Conservation (phyloP, 2,329 filamentous ascomycete species). For the Colletotrichum theobromicola region DNA sequence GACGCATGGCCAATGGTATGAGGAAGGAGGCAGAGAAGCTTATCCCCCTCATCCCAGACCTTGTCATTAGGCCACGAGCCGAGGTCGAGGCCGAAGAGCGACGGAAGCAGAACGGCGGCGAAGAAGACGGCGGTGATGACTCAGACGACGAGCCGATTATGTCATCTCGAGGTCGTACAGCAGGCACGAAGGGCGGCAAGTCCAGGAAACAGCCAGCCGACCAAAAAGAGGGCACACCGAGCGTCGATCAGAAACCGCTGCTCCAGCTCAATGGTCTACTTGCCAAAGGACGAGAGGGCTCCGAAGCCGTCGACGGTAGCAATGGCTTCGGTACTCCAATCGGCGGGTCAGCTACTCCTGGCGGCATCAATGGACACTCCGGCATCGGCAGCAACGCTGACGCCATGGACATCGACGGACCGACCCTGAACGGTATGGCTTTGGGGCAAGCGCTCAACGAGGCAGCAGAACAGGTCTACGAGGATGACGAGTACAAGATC, state of each 20-base stretch:
- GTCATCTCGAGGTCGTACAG: conserved; percentile 92
- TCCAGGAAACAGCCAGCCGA: conserved; percentile 77
- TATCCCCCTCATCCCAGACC: conserved; percentile 91
- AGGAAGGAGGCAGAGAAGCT: conserved; percentile 97
- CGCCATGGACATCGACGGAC: conserved; percentile 85
- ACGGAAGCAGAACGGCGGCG: conserved; percentile 83
- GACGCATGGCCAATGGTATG: conserved; percentile 96
- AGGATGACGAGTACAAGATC: conserved; percentile 95
- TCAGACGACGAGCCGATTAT: conserved; percentile 98
- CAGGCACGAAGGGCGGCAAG: conserved; percentile 78
- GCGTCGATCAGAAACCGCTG: conserved; percentile 74
- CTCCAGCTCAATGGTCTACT: conserved; percentile 70
- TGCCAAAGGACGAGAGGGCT: conserved; percentile 71
- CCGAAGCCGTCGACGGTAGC: conserved; percentile 79
- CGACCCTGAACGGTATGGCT: conserved; percentile 70
- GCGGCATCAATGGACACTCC: conserved; percentile 70
- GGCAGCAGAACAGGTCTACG: conserved; percentile 75
- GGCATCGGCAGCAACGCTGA: conserved; percentile 78
- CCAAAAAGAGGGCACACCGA: conserved; percentile 80
- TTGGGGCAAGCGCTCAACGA: conserved; percentile 69
- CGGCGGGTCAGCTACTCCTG: conserved; percentile 77
- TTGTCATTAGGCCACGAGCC: conserved; percentile 86
- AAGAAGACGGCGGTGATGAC: conserved; percentile 84
- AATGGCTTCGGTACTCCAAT: conserved; percentile 86
- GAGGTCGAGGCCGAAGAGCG: conserved; percentile 92